These are phyloP conservation scores for Diaporthe caulivora DNA, from an alignment of 2,329 filamentous ascomycete species.

Conservation along the genomic window DNA sequence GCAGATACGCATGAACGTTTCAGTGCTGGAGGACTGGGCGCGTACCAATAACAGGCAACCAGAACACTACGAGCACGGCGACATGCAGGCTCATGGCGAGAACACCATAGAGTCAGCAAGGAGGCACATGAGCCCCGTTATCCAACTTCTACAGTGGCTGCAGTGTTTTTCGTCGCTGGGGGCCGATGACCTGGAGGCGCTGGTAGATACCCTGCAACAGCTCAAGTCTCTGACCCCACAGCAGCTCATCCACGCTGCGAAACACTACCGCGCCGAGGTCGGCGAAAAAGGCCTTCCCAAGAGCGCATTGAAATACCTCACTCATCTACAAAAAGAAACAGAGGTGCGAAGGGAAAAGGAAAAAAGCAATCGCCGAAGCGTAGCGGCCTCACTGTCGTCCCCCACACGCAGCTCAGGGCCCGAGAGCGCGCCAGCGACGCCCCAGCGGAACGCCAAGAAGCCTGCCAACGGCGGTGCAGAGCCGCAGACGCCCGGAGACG, in stretches of 20 bases:
- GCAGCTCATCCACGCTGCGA: slow-evolving; percentile 91
- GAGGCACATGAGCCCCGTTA: slow-evolving; percentile 87
- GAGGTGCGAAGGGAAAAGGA: slow-evolving; percentile 69
- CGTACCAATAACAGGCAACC: slow-evolving; percentile 92
- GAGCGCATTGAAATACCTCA: slow-evolving; percentile 87
- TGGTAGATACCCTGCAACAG: slow-evolving; percentile 90
- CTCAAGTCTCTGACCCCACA: slow-evolving; percentile 86
- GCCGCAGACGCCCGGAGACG: slow-evolving; percentile 56
- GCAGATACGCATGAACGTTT: slow-evolving; percentile 99
- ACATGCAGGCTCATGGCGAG: slow-evolving; percentile 86
- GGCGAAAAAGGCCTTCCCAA: slow-evolving; percentile 94
- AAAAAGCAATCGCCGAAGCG: slow-evolving; percentile 57
- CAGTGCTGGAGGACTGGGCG: slow-evolving; percentile 95
- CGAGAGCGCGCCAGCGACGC: slow-evolving; percentile 59
- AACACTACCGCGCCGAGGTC: slow-evolving; percentile 94
- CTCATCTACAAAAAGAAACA: slow-evolving; percentile 82
- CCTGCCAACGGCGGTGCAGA: slow-evolving; percentile 52
- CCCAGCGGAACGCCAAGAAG: slow-evolving; percentile 50
- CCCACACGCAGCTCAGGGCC: slow-evolving; percentile 47
- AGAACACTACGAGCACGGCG: slow-evolving; percentile 94
- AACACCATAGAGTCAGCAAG: slow-evolving; percentile 87
- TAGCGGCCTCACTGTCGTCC: slow-evolving; percentile 53
- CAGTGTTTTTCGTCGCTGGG: slow-evolving; percentile 96
- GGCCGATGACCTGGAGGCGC: slow-evolving; percentile 85
- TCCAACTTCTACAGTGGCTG: slow-evolving; percentile 96